Percentiles rank a stretch among this genome's conserved stretches.
Conservation (phyloP, 148 eudicot genomes). For the Spergularia bocconei region DNA sequence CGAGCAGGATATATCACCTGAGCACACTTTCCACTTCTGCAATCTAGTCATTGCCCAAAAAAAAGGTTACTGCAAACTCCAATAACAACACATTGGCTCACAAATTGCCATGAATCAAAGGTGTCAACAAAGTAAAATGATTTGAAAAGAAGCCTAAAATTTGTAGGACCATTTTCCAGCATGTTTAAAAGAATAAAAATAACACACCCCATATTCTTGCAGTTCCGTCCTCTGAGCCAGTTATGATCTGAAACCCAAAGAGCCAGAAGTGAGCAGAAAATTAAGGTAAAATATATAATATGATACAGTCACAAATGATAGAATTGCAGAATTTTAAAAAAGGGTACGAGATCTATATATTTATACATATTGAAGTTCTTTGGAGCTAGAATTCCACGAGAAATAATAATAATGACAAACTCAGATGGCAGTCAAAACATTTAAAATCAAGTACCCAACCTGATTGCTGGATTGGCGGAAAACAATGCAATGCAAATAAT, state of each 20-base stretch:
- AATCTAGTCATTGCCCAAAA: conserved; percentile 37
- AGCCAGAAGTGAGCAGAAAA: conserved; percentile 1
- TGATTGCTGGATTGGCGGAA: conserved; percentile 65
- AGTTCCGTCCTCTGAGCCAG: conserved; percentile 98
- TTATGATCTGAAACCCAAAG: conserved; percentile 59
- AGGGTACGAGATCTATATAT: background rate
- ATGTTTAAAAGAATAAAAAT: background rate
- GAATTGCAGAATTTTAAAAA: background rate
- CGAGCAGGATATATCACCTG: conserved; percentile 56
- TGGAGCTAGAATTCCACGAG: background rate
- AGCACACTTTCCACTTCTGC: conserved; percentile 75
- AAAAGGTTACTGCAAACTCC: background rate
- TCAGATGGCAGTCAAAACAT: conserved; percentile 3
- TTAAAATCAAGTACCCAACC: conserved; percentile 41
- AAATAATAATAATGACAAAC: no score
- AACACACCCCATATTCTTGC: conserved; percentile 90
- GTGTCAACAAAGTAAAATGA: background rate
- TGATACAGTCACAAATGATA: background rate
- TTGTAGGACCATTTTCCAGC: background rate
- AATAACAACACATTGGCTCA: background rate
- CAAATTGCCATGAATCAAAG: background rate
- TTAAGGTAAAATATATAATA: background rate
- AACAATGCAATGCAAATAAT: conserved; percentile 81
- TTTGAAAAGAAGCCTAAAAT: background rate
- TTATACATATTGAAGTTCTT: background rate